phyloP scores from a whole-genome alignment of 140 eudicot genomes.

The Eryngium alpinum region DNA sequence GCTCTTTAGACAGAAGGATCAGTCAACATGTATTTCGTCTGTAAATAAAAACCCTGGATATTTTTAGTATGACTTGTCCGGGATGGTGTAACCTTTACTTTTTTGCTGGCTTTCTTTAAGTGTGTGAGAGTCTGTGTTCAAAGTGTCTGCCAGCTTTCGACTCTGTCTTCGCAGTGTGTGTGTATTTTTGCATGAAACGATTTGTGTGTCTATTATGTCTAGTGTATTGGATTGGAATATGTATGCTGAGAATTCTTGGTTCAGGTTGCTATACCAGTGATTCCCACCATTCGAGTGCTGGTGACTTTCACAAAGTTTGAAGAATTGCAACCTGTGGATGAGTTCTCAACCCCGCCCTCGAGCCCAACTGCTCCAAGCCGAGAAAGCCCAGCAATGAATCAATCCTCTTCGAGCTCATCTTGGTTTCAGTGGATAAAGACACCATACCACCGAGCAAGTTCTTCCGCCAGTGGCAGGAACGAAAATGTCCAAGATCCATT shows the following conservation, averaged over 20 bases:
- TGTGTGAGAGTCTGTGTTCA: too few relatives aligned
- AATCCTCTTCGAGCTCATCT: slow-evolving; percentile 48
- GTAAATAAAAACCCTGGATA: not conserved
- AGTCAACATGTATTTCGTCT: not conserved
- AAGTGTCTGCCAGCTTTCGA: not conserved
- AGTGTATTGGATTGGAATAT: not conserved
- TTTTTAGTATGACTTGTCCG: not conserved
- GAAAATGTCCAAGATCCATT: slow-evolving; percentile 72
- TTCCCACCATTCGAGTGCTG: slow-evolving; percentile 83
- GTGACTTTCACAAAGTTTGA: slow-evolving; percentile 95
- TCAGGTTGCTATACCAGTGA: slow-evolving; percentile 91
- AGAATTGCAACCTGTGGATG: slow-evolving; percentile 80
- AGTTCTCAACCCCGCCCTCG: slow-evolving; percentile 90
- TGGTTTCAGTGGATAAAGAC: slow-evolving; percentile 94
- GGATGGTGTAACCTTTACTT: not conserved
- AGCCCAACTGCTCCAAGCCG: slow-evolving; percentile 61
- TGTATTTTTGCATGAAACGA: too few relatives aligned
- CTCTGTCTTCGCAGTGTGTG: not conserved
- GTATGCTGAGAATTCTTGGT: not conserved
- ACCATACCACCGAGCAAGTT: slow-evolving; percentile 56
- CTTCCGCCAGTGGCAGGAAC: slow-evolving; percentile 32
- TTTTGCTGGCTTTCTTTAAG: not conserved
- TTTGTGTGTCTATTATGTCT: too few relatives aligned
- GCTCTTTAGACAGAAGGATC: not conserved
- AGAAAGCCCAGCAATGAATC: slow-evolving; percentile 45